Evolutionary conservation across 495 filamentous ascomycete species (phyloP), one percentile per base, ranked within the genome.

Genomic region (Aspergillus panamensis): DNA sequence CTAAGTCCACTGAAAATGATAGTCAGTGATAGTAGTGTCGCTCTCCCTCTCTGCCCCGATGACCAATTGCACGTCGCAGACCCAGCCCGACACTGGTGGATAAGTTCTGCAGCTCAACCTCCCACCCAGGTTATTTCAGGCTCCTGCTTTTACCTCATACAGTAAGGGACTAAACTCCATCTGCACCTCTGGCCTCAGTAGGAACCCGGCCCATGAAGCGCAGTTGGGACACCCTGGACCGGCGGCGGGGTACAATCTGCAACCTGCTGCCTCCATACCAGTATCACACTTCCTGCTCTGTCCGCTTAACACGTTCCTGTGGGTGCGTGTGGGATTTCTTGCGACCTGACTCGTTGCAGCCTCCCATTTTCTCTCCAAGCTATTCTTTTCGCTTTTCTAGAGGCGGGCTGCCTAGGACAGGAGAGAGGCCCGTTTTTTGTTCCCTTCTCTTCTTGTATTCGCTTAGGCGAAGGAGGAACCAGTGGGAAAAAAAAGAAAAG

Each of bases 221-320:
- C 42, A n/a, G 42, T 45, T 45, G 42, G 42, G 16, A 6, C 19
- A 45, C 2, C n/a, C 16, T 45, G 16, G 16, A 45, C 42, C 42
- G 20, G 16, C 42, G 19, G 42, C 42, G 42, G 42, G 42, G 42
- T 45, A 19, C 42, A 45, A 45, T 45, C 16, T 49, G 47, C 47
- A 49, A 31, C 20, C 25, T 49, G 47, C 47, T 16, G 25, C 47
- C 13, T 14, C 13, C 20, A 49, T 31, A 47, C 20, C 20, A 31
- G 21, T 31, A 49, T 49, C 47, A 49, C 47, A 49, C 29, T 31
- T 49, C 9, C 29, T 49, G 20, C 25, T 31, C 47, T 14, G 1
- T 49, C 47, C 20, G 47, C 47, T 49, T 6, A 49, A 29, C 47
- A 49, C 47, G 47, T 49, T 49, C 47, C 25, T 20, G 29, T n/a